These are phyloP conservation scores for Melocanna baccifera DNA, from an alignment of 176 grass and related monocot genomes.

Conservation along the genomic window DNA sequence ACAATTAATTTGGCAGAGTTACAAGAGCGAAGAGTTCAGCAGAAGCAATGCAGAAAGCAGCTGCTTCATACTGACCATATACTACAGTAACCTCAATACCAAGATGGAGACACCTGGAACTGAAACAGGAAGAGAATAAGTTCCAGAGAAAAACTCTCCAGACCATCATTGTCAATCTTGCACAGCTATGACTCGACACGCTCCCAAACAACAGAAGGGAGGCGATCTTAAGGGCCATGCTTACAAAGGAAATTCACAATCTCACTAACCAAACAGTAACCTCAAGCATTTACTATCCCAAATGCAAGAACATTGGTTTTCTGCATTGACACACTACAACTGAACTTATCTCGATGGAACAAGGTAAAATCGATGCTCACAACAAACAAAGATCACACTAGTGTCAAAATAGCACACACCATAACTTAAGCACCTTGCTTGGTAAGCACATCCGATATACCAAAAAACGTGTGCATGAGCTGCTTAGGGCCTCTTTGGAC, in stretches of 20 bases:
- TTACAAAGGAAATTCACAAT: background rate
- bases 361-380: background rate
- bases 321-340: background rate
- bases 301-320: background rate
- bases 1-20: background rate
- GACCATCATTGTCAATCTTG: constrained; percentile 38
- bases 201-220: constrained; percentile 58
- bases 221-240: constrained; percentile 82
- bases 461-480: background rate
- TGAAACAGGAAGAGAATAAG: constrained; percentile 40
- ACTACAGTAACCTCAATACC: constrained; percentile 6
- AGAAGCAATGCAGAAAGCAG: constrained; percentile 27
- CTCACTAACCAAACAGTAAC: background rate
- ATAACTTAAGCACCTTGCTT: background rate
- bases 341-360: background rate
- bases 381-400: background rate
- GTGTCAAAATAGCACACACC: background rate
- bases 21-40: background rate
- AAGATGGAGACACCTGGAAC: constrained; percentile 7
- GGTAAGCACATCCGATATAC: background rate
- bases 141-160: constrained; percentile 57
- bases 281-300: background rate
- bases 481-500: background rate
- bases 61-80: background rate
- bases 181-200: constrained; percentile 79